Percentiles rank a stretch among this genome's conserved stretches.
These are phyloP conservation scores for Dioscorea dumetorum DNA, from an alignment of 106 monocot species.

Conservation along the genomic window DNA sequence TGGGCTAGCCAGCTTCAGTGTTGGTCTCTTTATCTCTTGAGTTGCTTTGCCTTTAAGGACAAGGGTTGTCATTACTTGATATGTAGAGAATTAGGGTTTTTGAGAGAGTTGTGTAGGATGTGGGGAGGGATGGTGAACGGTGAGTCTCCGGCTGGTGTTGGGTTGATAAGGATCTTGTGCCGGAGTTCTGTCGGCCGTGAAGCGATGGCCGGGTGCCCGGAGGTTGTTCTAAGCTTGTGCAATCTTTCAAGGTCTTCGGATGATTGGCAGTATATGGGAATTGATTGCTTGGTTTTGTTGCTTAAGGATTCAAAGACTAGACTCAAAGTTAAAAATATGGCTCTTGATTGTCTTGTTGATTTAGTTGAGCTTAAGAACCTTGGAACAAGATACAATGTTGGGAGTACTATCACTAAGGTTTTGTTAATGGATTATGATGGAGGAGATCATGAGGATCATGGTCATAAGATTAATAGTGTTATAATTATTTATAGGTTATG, in stretches of 20 bases:
- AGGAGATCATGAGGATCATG: not conserved
- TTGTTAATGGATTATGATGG: constrained; percentile 13
- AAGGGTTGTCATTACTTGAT: constrained; percentile 16
- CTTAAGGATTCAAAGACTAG: constrained; percentile 27
- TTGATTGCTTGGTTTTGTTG: constrained; percentile 59
- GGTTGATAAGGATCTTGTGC: constrained; percentile 61
- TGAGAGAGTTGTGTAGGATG: constrained; percentile 42
- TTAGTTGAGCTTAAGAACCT: constrained; percentile 46
- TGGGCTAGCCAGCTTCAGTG: constrained; percentile 78
- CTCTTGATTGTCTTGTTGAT: constrained; percentile 32
- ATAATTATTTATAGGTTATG: constrained; percentile 14
- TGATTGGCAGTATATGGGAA: constrained; percentile 81
- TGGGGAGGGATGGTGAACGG: constrained; percentile 56
- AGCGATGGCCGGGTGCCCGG: constrained; percentile 19
- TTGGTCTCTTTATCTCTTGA: constrained; percentile 64
- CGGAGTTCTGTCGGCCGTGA: constrained; percentile 35
- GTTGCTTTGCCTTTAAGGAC: constrained; percentile 60
- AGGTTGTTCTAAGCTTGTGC: constrained; percentile 44
- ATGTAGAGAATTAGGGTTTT: constrained; percentile 22
- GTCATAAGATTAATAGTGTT: constrained; percentile 10
- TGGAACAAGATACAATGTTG: constrained; percentile 26
- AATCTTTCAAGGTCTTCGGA: constrained; percentile 58
- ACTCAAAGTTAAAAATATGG: constrained; percentile 7
- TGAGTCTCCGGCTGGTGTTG: constrained; percentile 54
- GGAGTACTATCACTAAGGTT: constrained; percentile 27